Evolutionary conservation across 2,329 filamentous ascomycete genomes (phyloP), one percentile per base, ranked within the genome.

Genomic region (Aureobasidium sp.): DNA sequence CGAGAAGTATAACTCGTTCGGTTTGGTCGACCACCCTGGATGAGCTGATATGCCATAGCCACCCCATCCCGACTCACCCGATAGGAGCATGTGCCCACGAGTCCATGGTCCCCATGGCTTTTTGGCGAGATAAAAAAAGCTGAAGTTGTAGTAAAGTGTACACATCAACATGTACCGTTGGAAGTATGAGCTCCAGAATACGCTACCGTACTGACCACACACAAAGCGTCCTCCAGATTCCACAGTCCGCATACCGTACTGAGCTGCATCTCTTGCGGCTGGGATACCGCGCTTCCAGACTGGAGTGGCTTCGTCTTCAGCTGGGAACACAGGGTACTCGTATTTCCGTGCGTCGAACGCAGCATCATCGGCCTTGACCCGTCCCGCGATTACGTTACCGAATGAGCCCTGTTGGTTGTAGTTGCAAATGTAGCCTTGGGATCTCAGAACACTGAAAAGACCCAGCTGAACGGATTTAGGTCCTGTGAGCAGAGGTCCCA

Each of bases 141-240:
- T 55, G n/a, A 43, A 61, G 18, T 36, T 25, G 33, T 23, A 16
- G 54, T 54, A 66, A 20, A 60, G 38, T 13, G 27, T 66, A 38
- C 64, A 66, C 38, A 66, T 54, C 36, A 66, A 36, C 33, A 66
- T 58, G 48, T 66, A 66, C 47, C 54, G 62, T 11, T 45, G 20
- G n/a, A 59, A 66, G 31, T 61, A 54, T 15, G 18, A 20, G 27
- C 38, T 62, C n/a, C 48, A 66, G 38, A 63, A 43, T 27, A 60
- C 58, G n/a, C 45, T 53, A n/a, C 64, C 64, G 31, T 66, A 66
- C 13, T 54, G 55, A 18, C 27, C 15, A 38, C 64, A 66, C 2
- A 33, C 45, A 20, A 66, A 66, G 33, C 59, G 59, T 0, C 56
- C 64, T 3, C 6, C 15, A 13, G 43, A 29, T 5, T 66, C 56